phyloP scores from a whole-genome alignment of 352 stramenopile genomes.

The Globisporangium uncinulatum region DNA sequence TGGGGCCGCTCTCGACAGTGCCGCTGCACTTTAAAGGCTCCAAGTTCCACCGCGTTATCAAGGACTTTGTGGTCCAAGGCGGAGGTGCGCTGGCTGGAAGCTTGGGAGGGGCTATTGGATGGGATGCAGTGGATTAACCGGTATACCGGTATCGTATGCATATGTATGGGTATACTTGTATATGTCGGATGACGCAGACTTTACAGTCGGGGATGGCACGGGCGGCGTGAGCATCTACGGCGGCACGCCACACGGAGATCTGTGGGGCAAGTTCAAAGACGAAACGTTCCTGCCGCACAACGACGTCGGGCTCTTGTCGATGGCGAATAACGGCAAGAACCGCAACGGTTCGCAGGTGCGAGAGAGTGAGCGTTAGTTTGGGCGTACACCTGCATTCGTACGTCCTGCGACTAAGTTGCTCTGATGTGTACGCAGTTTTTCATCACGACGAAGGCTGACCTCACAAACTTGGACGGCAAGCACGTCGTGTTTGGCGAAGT shows the following conservation, averaged over 20 bases:
- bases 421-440: conserved; percentile 42
- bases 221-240: conserved; percentile 79
- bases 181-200: not conserved
- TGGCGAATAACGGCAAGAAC: conserved; percentile 77
- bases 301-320: conserved; percentile 73
- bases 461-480: conserved; percentile 88
- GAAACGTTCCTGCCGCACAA: conserved; percentile 71
- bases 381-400: not conserved
- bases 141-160: not conserved
- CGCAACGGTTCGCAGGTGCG: conserved; percentile 67
- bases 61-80: conserved; percentile 89
- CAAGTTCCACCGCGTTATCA: conserved; percentile 91
- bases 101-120: not conserved
- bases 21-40: conserved; percentile 82
- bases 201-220: conserved; percentile 50
- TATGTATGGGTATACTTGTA: not conserved
- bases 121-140: too few species aligned
- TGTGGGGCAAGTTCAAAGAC: conserved; percentile 84
- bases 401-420: not conserved
- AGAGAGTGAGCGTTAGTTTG: too few species aligned
- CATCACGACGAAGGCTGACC: conserved; percentile 59
- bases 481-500: conserved; percentile 97
- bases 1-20: conserved; percentile 13
- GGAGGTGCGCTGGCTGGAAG: conserved; percentile 24
- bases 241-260: conserved; percentile 44